Percentiles rank a stretch among this genome's conserved stretches.
Conservation (phyloP, 495 filamentous ascomycete genomes). For the Xylaria longipes region DNA sequence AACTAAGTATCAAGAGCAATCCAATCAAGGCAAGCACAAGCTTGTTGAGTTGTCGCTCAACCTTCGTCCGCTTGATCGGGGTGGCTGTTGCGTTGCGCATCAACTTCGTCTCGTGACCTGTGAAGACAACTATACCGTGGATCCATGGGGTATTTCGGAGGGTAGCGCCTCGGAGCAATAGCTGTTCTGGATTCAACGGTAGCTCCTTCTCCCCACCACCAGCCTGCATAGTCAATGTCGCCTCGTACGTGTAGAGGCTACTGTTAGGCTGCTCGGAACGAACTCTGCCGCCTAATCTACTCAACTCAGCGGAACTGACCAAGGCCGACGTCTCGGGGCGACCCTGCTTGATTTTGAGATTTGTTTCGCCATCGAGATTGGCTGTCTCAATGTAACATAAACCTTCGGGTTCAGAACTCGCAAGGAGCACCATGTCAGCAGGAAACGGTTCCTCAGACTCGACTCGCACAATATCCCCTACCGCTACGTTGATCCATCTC, state of each 20-base stretch:
- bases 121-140: conserved; percentile 96
- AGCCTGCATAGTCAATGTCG: conserved; percentile 88
- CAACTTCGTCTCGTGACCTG: conserved; percentile 97
- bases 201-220: conserved; percentile 95
- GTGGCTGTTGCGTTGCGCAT: conserved; percentile 99
- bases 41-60: conserved; percentile 90
- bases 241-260: conserved; percentile 98
- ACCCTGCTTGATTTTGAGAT: conserved; percentile 98
- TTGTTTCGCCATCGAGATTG: conserved; percentile 97
- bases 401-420: conserved; percentile 96
- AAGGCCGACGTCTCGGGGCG: conserved; percentile 90
- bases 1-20: conserved; percentile 82
- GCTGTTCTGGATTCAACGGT: conserved; percentile 65
- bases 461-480: conserved; percentile 94
- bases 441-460: conserved; percentile 97
- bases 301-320: conserved; percentile 86
- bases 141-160: conserved; percentile 98
- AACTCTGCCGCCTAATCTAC: conserved; percentile 82
- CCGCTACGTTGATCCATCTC: conserved; percentile 90
- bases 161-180: conserved; percentile 91
- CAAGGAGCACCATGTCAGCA: conserved; percentile 88
- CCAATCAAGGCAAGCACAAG: conserved; percentile 89
- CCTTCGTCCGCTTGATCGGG: conserved; percentile 95
- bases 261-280: conserved; percentile 98
- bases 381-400: conserved; percentile 99